Base-by-base conservation (phyloP, 176 grass and related monocot species). In the Calamus simplicifolius region DNA sequence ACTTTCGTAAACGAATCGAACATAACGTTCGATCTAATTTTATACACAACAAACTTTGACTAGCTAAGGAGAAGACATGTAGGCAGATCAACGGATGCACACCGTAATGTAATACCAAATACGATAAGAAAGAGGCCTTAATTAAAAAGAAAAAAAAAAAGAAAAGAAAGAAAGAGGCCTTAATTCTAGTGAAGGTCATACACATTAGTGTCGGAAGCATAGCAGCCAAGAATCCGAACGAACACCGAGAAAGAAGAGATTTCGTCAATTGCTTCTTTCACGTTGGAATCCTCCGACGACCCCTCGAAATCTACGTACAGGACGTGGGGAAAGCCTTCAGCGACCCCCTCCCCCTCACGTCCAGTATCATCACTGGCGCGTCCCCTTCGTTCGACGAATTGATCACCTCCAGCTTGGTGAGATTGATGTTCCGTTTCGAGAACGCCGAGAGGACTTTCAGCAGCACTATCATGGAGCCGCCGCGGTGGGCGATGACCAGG, bases 391-490 rank as follows among this genome's bases (percentile, higher is more conserved):
- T 17, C 10, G 18, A 61, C 1, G 73, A 67, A 74, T 98, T 98
- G 66, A 98, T 91, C 38, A 98, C 79, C 74, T 98, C 93, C 16
- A 98, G 54, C 65, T 92, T 98, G 54, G 75, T 92, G 50, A 98
- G 69, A 74, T 88, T 98, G 54, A 98, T 74, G 67, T 62, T 74
- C 38, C 87, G 75, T 3, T 73, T 80, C 48, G 87, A 92, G 84
- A 98, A 98, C 30, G 93, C 87, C 13, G 93, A 88, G 51, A 98
- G 87, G 51, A 98, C 93, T 72, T 92, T 92, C 50, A 98, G 84
- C 50, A 98, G 69, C 1, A 92, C 53, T 75, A 78, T 63, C 93
- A 98, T 88, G 65, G 93, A 98, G 0, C 87, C 87, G 8, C 87
- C 93, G 1, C 87, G 87, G 66, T 98, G 87, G 49, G 84, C 76